A percentile compares a stretch with the other conserved stretches of the same genome.
Evolutionary conservation across 2,329 filamentous ascomycete species (phyloP).

Genomic region (Epichloe gansuensis): DNA sequence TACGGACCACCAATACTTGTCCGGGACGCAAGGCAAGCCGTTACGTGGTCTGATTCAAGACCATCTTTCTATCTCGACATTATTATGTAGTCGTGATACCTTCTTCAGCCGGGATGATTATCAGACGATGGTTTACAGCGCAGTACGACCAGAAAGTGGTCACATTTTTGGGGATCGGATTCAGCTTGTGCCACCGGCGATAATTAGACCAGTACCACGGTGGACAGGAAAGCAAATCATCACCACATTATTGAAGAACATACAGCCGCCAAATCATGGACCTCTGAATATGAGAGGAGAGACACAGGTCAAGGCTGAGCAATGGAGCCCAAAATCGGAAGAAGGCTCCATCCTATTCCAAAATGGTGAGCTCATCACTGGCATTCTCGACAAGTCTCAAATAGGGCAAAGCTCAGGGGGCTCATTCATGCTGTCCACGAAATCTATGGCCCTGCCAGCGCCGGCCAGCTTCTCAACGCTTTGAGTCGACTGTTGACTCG

Average conservation of each 20-base stretch:
- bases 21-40: constrained; percentile 84
- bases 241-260: constrained; percentile 85
- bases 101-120: constrained; percentile 85
- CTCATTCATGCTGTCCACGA: constrained; percentile 90
- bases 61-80: constrained; percentile 89
- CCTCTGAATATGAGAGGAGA: constrained; percentile 71
- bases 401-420: constrained; percentile 81
- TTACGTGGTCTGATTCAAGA: constrained; percentile 95
- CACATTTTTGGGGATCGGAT: constrained; percentile 78
- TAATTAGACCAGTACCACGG: constrained; percentile 66
- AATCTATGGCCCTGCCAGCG: constrained; percentile 75
- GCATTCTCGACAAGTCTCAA: constrained; percentile 92
- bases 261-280: constrained; percentile 63
- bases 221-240: constrained; percentile 98
- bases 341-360: constrained; percentile 74
- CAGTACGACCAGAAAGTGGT: constrained; percentile 77
- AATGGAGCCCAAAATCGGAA: constrained; percentile 68
- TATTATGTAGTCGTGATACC: constrained; percentile 80
- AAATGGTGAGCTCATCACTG: constrained; percentile 76
- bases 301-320: constrained; percentile 62
- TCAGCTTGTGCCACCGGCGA: constrained; percentile 65
- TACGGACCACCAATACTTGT: constrained; percentile 94
- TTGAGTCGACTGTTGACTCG: constrained; percentile 82
- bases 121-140: constrained; percentile 85
- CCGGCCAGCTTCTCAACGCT: constrained; percentile 79